phyloP scores from a whole-genome alignment of 495 filamentous ascomycete species.

The Polyplosphaeria fusca region DNA sequence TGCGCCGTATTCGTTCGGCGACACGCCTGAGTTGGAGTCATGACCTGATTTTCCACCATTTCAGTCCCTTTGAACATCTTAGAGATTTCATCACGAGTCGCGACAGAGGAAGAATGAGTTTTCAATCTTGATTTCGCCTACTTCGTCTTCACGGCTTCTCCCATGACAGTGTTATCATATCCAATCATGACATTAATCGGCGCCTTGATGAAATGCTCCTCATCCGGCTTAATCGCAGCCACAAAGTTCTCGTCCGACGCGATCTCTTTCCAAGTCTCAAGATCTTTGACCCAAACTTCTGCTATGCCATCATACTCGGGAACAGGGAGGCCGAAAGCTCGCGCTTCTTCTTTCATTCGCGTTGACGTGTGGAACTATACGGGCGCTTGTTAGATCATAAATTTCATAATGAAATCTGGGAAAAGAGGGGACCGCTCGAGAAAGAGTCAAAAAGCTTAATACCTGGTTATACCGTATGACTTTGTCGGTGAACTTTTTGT shows the following conservation, averaged over 20 bases:
- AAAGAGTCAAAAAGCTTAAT: no score
- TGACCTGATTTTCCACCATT: no score
- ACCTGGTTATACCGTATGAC: conserved; percentile 33
- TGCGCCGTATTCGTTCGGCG: conserved; percentile 26
- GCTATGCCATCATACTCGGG: conserved; percentile 34
- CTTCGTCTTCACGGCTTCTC: conserved; percentile 7
- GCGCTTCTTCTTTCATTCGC: conserved; percentile 13
- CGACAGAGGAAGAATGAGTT: no score
- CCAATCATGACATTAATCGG: conserved; percentile 29
- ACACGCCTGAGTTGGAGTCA: conserved; percentile 32
- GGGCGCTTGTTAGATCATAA: background rate
- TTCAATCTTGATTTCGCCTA: no score
- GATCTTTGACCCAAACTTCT: conserved; percentile 33
- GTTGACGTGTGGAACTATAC: conserved; percentile 29
- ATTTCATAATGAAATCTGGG: background rate
- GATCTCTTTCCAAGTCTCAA: conserved; percentile 31
- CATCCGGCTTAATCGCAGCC: conserved; percentile 24
- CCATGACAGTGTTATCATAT: conserved; percentile 30
- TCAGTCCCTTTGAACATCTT: no score
- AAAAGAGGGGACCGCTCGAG: background rate
- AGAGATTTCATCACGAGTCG: no score
- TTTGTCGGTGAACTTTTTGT: conserved; percentile 29
- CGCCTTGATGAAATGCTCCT: conserved; percentile 26
- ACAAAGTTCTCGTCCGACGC: conserved; percentile 25
- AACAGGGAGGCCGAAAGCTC: conserved; percentile 25